phyloP scores from a whole-genome alignment of 2,329 filamentous ascomycete species.

The Alternaria novae-zelandiae region DNA sequence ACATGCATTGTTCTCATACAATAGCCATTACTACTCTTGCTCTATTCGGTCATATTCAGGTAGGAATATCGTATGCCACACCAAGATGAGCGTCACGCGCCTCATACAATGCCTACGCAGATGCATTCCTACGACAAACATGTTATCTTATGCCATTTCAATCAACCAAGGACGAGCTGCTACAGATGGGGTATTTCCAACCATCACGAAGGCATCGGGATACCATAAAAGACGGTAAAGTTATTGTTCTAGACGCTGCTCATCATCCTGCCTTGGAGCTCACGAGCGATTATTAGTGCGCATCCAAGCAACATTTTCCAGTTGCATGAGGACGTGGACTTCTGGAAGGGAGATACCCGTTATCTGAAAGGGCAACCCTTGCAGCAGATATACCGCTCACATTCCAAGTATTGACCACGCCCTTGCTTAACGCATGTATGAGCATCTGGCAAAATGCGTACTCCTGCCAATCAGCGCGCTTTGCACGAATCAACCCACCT shows the following conservation, averaged over 20 bases:
- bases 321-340: neutral
- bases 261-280: neutral
- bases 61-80: neutral
- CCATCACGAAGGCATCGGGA: neutral
- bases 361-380: neutral
- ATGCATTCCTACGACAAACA: neutral
- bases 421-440: neutral
- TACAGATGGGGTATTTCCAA: neutral
- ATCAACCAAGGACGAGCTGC: neutral
- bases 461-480: neutral
- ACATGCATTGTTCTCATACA: neutral
- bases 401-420: neutral
- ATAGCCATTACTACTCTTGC: neutral
- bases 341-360: neutral
- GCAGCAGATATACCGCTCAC: neutral
- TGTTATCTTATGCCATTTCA: neutral
- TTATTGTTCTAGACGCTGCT: rapidly evolving
- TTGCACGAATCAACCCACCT: neutral
- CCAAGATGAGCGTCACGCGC: rapidly evolving
- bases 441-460: neutral
- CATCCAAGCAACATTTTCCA: neutral
- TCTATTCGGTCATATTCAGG: neutral
- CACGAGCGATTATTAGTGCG: neutral
- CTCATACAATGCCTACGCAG: neutral
- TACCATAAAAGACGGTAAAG: rapidly evolving